A percentile compares a stretch with the other conserved stretches of the same genome.
Conservation (phyloP, 2,329 filamentous ascomycete genomes). For the Xylariaceae sp. region DNA sequence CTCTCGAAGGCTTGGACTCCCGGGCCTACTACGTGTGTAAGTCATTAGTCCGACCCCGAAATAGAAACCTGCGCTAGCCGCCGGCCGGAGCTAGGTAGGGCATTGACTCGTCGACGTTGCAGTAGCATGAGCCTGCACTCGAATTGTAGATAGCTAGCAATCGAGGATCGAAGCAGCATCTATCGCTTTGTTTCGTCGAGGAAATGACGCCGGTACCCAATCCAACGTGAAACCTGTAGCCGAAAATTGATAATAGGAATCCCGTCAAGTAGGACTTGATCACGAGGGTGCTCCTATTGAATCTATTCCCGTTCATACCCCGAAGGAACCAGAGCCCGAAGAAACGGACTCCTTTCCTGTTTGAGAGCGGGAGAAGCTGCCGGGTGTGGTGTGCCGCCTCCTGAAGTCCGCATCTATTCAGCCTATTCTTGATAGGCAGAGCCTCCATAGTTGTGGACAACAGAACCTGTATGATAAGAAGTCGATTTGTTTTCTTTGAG, state of each 20-base stretch:
- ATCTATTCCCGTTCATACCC: constrained; percentile 10
- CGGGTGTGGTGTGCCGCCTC: background rate
- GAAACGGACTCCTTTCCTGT: constrained; percentile 12
- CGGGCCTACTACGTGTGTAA: too few relatives aligned
- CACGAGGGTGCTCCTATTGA: background rate
- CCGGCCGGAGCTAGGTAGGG: background rate
- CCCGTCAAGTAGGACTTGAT: background rate
- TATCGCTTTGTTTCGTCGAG: background rate
- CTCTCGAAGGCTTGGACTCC: too few relatives aligned
- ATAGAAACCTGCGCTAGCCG: too few relatives aligned
- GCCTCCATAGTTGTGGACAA: too few relatives aligned
- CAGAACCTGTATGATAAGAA: too few relatives aligned
- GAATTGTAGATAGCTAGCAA: background rate
- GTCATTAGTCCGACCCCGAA: too few relatives aligned
- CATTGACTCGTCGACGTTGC: background rate
- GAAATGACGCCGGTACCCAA: background rate
- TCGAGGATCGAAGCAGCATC: background rate
- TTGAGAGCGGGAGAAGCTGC: constrained; percentile 13
- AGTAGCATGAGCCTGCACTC: background rate
- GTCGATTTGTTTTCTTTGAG: too few relatives aligned
- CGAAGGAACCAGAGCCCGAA: background rate
- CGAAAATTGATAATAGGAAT: constrained; percentile 13
- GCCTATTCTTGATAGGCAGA: background rate
- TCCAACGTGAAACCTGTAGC: background rate
- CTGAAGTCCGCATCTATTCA: background rate